These are phyloP conservation scores for Tuctoria greenei DNA, from an alignment of 176 grass and related monocot species.

Conservation along the genomic window DNA sequence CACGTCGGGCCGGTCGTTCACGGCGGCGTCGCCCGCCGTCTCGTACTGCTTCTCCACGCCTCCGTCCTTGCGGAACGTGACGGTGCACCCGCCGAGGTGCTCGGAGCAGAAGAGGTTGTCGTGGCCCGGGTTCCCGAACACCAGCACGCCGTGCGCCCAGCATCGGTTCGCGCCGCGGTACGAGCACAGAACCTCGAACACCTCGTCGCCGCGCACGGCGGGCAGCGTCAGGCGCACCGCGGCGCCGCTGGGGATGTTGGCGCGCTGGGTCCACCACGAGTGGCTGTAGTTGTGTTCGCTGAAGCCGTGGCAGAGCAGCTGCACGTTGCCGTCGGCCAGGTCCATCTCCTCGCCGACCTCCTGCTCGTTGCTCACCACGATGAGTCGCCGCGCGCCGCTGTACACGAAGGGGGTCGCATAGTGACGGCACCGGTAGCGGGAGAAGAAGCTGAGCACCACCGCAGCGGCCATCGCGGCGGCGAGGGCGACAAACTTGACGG, in stretches of 20 bases:
- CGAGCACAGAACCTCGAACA: constrained; percentile 60
- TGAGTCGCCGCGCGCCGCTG: background rate
- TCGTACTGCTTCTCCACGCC: constrained; percentile 58
- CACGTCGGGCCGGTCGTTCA: background rate
- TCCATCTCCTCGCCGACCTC: constrained; percentile 58
- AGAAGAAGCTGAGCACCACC: constrained; percentile 42
- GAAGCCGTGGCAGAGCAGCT: constrained; percentile 52
- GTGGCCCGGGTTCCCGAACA: constrained; percentile 55
- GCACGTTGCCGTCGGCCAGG: constrained; percentile 48
- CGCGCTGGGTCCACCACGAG: constrained; percentile 33
- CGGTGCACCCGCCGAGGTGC: constrained; percentile 35
- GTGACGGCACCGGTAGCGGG: constrained; percentile 41
- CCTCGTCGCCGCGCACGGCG: constrained; percentile 49
- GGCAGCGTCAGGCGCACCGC: constrained; percentile 35
- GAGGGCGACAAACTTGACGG: constrained; percentile 50
- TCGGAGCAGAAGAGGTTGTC: constrained; percentile 52
- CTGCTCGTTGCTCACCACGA: constrained; percentile 53
- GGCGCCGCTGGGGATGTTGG: constrained; percentile 33
- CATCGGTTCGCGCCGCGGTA: constrained; percentile 51
- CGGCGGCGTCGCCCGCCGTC: too few relatives aligned
- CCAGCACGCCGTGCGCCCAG: constrained; percentile 44
- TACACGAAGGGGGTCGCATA: constrained; percentile 25
- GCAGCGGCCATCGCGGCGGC: constrained; percentile 24
- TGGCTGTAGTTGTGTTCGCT: constrained; percentile 46
- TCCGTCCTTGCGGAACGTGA: constrained; percentile 53